These are phyloP conservation scores for Annulohypoxylon bovei DNA, from an alignment of 495 filamentous ascomycete species.

Conservation along the genomic window DNA sequence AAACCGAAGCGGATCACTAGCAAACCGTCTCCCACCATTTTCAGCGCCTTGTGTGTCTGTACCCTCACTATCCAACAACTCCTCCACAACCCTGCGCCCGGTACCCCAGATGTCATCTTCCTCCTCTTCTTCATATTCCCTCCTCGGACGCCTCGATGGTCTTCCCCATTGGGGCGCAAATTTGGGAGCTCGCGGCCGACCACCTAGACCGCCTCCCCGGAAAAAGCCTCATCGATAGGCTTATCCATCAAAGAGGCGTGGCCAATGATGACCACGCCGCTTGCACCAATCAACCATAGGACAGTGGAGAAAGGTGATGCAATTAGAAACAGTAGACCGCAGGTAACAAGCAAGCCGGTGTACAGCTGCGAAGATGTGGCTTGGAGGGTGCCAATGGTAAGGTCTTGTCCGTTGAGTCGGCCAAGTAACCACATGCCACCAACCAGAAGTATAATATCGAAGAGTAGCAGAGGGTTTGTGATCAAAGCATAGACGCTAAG, in stretches of 20 bases:
- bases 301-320: conserved; percentile 82
- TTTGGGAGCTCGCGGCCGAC: conserved; percentile 99
- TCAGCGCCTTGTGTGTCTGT: conserved; percentile 68
- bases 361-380: conserved; percentile 95
- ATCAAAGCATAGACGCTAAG: conserved; percentile 94
- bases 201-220: conserved; percentile 99
- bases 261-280: conserved; percentile 89
- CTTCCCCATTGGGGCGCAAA: conserved; percentile 96
- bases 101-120: conserved; percentile 54
- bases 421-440: conserved; percentile 90
- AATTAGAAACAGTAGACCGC: conserved; percentile 82
- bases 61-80: conserved; percentile 75
- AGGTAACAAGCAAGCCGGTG: conserved; percentile 82
- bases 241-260: conserved; percentile 98
- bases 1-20: conserved; percentile 69
- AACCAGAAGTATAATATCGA: conserved; percentile 87
- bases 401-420: conserved; percentile 84
- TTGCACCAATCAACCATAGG: conserved; percentile 95
- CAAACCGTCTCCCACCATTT: conserved; percentile 56
- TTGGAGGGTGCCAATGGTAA: conserved; percentile 82
- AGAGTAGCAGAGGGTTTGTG: conserved; percentile 82
- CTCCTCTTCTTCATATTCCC: conserved; percentile 65
- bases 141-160: conserved; percentile 88
- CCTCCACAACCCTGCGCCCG: conserved; percentile 69
- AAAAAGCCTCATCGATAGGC: conserved; percentile 99